phyloP scores from a whole-genome alignment of 163 green algal genomes.

The Botryococcus braunii region DNA sequence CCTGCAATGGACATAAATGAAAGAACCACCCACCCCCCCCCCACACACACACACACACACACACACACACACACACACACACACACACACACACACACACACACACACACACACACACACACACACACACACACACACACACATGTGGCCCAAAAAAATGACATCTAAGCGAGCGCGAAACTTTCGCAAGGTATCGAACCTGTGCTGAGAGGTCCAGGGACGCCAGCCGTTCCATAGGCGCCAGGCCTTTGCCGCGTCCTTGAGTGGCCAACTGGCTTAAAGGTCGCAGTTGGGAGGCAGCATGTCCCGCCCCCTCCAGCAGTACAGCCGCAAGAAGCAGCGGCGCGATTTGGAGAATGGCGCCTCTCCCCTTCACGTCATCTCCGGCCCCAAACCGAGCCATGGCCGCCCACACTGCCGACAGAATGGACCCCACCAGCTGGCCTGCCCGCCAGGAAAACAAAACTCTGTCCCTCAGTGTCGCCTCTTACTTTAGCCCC shows the following conservation, averaged over 20 bases:
- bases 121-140: background rate
- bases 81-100: background rate
- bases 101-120: background rate
- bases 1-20: no score
- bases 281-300: constrained; percentile 1
- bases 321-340: constrained; percentile 16
- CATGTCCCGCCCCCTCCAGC: constrained; percentile 15
- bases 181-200: background rate
- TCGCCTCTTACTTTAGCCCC: no score
- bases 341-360: constrained; percentile 1
- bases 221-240: background rate
- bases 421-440: constrained; percentile 39
- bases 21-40: no score
- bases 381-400: background rate
- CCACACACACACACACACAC: background rate
- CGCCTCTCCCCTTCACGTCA: background rate
- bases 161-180: background rate
- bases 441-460: constrained; percentile 36
- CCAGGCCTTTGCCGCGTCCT: background rate
- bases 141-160: background rate
- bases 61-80: background rate
- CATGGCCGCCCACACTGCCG: constrained; percentile 9
- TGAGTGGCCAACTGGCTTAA: constrained; percentile 2
- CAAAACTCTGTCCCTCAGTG: no score
- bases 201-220: constrained; percentile 1